A percentile compares a stretch with the other conserved stretches of the same genome.
Conservation (phyloP, 805 yeast species). For the Lachancea thermotolerans region DNA sequence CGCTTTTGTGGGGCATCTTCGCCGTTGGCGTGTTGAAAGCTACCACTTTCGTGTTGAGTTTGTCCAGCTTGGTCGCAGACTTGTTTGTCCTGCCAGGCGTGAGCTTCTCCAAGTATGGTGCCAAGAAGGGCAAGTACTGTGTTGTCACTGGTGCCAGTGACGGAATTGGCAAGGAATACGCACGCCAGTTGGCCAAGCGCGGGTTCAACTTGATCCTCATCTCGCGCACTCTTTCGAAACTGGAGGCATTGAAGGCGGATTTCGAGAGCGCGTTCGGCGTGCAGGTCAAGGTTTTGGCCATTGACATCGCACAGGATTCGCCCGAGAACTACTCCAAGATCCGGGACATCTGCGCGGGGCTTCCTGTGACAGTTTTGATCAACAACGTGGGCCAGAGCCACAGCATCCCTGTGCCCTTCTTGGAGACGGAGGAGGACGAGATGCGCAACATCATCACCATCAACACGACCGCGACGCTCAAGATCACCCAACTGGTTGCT, state of each 20-base stretch:
- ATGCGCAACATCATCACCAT: constrained; percentile 74
- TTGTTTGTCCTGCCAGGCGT: constrained; percentile 57
- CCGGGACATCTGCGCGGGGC: constrained; percentile 36
- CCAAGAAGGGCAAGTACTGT: constrained; percentile 73
- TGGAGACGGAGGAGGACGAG: constrained; percentile 71
- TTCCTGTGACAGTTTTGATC: constrained; percentile 68
- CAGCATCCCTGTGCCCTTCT: constrained; percentile 88
- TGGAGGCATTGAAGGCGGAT: constrained; percentile 58
- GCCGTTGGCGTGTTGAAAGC: constrained; percentile 59
- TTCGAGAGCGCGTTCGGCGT: constrained; percentile 55
- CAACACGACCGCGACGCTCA: constrained; percentile 78
- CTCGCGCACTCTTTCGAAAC: constrained; percentile 75
- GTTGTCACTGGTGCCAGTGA: constrained; percentile 96
- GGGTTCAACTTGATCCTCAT: constrained; percentile 81
- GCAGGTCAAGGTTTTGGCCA: constrained; percentile 58
- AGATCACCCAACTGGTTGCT: constrained; percentile 70
- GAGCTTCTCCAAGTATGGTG: constrained; percentile 64
- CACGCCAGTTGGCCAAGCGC: constrained; percentile 73
- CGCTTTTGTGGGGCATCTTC: constrained; percentile 36
- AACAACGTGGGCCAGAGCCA: constrained; percentile 96
- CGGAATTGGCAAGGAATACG: constrained; percentile 92
- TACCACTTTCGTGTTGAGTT: constrained; percentile 44
- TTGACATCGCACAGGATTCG: constrained; percentile 68
- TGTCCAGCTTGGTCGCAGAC: constrained; percentile 49
- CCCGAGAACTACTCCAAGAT: constrained; percentile 51